These are phyloP conservation scores for Eucalyptus melliodora DNA, from an alignment of 345 rosid species.

Conservation along the genomic window DNA sequence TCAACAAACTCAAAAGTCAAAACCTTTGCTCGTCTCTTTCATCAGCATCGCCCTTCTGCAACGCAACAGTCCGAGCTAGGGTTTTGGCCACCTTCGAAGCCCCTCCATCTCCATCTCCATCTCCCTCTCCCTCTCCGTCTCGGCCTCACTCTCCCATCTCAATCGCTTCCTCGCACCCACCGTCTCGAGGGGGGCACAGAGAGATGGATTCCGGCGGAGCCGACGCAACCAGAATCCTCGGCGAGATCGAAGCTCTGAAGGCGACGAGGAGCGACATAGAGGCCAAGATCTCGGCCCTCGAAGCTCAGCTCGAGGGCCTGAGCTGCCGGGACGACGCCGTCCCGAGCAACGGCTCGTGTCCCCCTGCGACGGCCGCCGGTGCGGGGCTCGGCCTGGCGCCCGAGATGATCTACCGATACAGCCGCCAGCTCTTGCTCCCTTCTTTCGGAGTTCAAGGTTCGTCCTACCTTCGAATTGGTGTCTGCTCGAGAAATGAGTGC, in stretches of 20 bases:
- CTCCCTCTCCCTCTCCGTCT: not conserved
- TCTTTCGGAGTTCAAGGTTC: constrained; percentile 81
- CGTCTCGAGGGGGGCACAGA: not conserved
- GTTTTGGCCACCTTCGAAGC: not conserved
- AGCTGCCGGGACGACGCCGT: constrained; percentile 5
- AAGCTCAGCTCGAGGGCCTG: constrained; percentile 43
- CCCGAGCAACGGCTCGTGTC: constrained; percentile 13
- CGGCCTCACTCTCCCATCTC: not conserved
- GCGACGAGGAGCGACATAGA: constrained; percentile 43
- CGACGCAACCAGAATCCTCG: constrained; percentile 6
- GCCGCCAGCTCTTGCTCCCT: constrained; percentile 91
- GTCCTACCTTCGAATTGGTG: not conserved
- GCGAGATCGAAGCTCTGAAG: constrained; percentile 39
- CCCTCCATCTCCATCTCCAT: not conserved
- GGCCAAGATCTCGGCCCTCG: constrained; percentile 46
- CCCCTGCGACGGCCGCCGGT: constrained; percentile 4
- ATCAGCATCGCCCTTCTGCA: not conserved
- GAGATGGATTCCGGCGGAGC: constrained; percentile 24
- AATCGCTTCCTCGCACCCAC: not conserved
- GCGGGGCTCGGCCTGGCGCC: constrained; percentile 25
- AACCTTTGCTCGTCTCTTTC: not conserved
- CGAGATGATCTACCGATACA: constrained; percentile 73
- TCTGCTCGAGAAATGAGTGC: not conserved
- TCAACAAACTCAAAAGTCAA: not conserved
- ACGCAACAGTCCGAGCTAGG: not conserved